These are phyloP conservation scores for Glonium stellatum DNA, from an alignment of 495 filamentous ascomycete species.

Conservation along the genomic window DNA sequence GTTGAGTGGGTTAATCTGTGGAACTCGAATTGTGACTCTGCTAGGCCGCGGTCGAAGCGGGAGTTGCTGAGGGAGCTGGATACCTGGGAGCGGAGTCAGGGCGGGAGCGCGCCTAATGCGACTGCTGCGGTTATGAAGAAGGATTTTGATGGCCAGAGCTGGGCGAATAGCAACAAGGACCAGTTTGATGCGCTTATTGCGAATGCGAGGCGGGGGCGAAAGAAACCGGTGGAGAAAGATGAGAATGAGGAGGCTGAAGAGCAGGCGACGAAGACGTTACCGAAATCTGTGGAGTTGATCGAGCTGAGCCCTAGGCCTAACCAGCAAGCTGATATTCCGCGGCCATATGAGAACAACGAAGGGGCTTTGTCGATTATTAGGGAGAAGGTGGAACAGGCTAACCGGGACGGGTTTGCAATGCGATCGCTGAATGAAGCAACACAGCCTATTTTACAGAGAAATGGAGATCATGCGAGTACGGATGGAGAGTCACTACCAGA, in stretches of 20 bases:
- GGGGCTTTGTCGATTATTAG: conserved; percentile 13
- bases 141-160: conserved; percentile 72
- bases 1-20: conserved; percentile 91
- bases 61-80: conserved; percentile 73
- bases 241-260: conserved; percentile 6
- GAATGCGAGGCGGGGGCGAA: conserved; percentile 24
- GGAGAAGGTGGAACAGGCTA: conserved; percentile 17
- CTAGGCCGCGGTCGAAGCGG: conserved; percentile 51
- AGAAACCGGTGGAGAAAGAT: not conserved
- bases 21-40: conserved; percentile 93
- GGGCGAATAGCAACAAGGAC: conserved; percentile 61
- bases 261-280: not conserved
- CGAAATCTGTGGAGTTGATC: not conserved
- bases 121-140: conserved; percentile 55
- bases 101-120: conserved; percentile 37
- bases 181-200: conserved; percentile 57
- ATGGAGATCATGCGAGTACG: not conserved
- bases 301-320: not conserved
- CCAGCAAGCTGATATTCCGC: not conserved
- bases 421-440: conserved; percentile 6
- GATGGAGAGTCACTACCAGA: not conserved
- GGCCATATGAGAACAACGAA: conserved; percentile 18
- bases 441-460: not conserved
- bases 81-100: conserved; percentile 74
- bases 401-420: conserved; percentile 1